phyloP scores from a whole-genome alignment of 139 green algal species.

The Mesotaenium endlicherianum region DNA sequence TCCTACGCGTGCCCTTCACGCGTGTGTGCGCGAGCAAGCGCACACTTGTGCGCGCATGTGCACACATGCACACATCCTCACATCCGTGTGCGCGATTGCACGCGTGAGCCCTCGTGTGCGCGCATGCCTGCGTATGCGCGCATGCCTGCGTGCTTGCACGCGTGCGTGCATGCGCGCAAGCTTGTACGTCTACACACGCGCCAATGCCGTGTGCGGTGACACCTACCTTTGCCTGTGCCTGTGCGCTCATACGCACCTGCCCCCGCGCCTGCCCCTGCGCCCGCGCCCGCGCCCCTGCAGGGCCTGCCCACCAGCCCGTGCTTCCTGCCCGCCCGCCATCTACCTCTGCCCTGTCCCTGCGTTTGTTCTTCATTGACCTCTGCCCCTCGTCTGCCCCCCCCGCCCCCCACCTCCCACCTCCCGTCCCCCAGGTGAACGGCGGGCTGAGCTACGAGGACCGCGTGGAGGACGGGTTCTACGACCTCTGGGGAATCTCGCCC shows the following conservation, averaged over 20 bases:
- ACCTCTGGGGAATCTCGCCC: conserved; percentile 13
- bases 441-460: conserved; percentile 21
- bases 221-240: too few species aligned
- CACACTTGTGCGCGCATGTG: background rate
- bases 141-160: background rate
- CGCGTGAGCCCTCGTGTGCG: background rate
- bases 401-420: background rate
- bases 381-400: background rate
- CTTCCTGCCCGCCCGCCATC: too few species aligned
- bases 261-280: too few species aligned
- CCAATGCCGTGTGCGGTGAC: too few species aligned
- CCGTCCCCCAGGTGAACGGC: conserved; percentile 14
- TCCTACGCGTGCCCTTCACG: too few species aligned
- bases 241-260: too few species aligned
- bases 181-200: background rate
- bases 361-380: background rate
- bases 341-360: too few species aligned
- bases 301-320: too few species aligned
- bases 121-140: background rate
- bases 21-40: background rate
- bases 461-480: conserved; percentile 28
- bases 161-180: background rate
- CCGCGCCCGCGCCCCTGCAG: too few species aligned
- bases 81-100: background rate
- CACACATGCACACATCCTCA: background rate